These are phyloP conservation scores for Chaetomium sp. DNA, from an alignment of 2,329 filamentous ascomycete species.

Conservation along the genomic window DNA sequence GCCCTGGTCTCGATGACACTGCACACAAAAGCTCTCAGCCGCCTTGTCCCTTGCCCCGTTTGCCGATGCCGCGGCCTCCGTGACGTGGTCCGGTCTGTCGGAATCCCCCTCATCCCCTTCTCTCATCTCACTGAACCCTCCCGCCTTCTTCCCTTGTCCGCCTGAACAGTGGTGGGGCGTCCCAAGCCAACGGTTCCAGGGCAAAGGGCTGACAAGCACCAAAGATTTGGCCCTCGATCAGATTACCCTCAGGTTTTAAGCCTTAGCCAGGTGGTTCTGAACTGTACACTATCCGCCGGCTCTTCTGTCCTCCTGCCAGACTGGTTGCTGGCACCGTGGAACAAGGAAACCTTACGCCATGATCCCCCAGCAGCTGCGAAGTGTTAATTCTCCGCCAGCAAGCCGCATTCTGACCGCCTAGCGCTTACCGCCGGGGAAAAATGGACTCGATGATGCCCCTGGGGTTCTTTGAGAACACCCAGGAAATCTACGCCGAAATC, in stretches of 20 bases:
- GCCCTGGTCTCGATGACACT: neutral
- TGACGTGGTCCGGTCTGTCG: conserved; percentile 3
- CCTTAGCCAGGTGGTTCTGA: no score
- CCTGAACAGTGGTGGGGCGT: no score
- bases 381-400: conserved; percentile 4
- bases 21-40: neutral
- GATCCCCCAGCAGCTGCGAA: conserved; percentile 2
- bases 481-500: conserved; percentile 47
- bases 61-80: neutral
- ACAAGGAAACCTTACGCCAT: conserved; percentile 4
- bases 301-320: no score
- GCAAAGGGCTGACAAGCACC: no score
- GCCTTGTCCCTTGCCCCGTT: neutral
- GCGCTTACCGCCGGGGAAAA: neutral
- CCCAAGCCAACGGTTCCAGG: no score
- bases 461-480: conserved; percentile 50
- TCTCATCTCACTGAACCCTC: no score
- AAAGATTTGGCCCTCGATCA: no score
- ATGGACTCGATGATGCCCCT: conserved; percentile 46
- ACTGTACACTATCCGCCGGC: no score
- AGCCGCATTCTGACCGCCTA: neutral
- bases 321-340: no score
- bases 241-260: no score
- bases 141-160: no score
- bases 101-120: neutral